Evolutionary conservation across 2,329 filamentous ascomycete species (phyloP).

Genomic region (Calonectria fujianensis): DNA sequence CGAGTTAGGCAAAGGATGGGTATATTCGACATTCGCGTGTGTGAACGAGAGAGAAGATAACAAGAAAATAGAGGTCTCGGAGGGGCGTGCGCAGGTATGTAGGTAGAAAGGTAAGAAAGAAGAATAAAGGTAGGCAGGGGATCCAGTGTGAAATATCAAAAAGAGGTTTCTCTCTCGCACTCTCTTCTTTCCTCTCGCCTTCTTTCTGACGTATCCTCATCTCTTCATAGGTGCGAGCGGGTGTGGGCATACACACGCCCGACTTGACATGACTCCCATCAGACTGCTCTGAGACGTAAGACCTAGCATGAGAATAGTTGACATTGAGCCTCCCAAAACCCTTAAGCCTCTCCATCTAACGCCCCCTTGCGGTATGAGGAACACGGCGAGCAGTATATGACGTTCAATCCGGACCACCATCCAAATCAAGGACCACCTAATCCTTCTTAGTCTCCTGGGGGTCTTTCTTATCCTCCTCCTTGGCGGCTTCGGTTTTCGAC

Average conservation of each 20-base stretch:
- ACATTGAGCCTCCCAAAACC: slow-evolving; percentile 47
- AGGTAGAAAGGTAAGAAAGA: slow-evolving; percentile 36
- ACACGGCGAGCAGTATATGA: slow-evolving; percentile 47
- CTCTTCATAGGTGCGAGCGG: slow-evolving; percentile 43
- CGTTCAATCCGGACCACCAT: slow-evolving; percentile 45
- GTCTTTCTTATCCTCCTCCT: slow-evolving; percentile 54
- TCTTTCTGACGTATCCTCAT: slow-evolving; percentile 36
- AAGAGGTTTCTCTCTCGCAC: slow-evolving; percentile 50
- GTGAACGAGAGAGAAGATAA: slow-evolving; percentile 31
- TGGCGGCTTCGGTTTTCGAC: slow-evolving; percentile 52
- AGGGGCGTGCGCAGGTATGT: slow-evolving; percentile 27
- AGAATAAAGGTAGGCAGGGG: slow-evolving; percentile 44
- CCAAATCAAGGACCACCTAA: slow-evolving; percentile 57
- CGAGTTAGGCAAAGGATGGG: slow-evolving; percentile 35
- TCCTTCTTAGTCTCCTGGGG: slow-evolving; percentile 60
- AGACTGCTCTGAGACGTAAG: slow-evolving; percentile 53
- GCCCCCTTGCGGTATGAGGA: slow-evolving; percentile 46
- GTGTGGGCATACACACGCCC: slow-evolving; percentile 43
- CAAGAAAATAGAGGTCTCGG: slow-evolving; percentile 28
- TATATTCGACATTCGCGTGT: slow-evolving; percentile 40
- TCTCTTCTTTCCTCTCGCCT: slow-evolving; percentile 45
- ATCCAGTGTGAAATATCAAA: slow-evolving; percentile 54
- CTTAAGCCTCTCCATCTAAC: slow-evolving; percentile 37
- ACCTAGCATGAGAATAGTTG: slow-evolving; percentile 56
- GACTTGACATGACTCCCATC: slow-evolving; percentile 54